A percentile compares a stretch with the other conserved stretches of the same genome.
Evolutionary conservation across 2,329 filamentous ascomycete genomes (phyloP).

Genomic region (Diplodia mutila): DNA sequence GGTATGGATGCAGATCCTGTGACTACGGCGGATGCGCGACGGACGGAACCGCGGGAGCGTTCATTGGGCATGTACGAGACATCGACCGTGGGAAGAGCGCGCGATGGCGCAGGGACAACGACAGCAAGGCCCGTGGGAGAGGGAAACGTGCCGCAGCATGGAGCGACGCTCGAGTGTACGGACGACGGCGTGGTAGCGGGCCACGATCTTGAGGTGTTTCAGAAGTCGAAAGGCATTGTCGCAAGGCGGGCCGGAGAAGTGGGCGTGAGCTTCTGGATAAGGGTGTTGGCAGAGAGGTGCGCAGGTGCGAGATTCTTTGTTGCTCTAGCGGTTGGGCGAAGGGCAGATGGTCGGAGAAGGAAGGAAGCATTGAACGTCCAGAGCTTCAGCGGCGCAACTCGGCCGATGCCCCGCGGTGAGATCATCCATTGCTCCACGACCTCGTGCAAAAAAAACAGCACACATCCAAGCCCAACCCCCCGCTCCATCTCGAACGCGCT

Average conservation of each 20-base stretch:
- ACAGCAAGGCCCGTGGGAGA: neutral
- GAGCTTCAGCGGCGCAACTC: constrained; percentile 6
- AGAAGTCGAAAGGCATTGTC: neutral
- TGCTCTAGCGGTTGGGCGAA: neutral
- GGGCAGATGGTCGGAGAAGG: neutral
- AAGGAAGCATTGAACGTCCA: neutral
- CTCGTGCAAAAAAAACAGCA: constrained; percentile 1
- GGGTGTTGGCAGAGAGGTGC: neutral
- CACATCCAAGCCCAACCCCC: neutral
- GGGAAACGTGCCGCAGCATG: neutral
- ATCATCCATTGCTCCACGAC: constrained; percentile 12
- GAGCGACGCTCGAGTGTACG: neutral
- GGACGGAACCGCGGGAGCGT: neutral
- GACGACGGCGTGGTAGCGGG: neutral
- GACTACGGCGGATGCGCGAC: neutral
- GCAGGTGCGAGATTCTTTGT: neutral
- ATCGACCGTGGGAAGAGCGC: neutral
- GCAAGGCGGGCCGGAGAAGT: neutral
- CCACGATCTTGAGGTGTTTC: constrained; percentile 4
- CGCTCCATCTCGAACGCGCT: neutral
- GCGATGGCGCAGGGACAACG: neutral
- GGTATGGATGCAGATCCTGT: neutral
- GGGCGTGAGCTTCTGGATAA: neutral
- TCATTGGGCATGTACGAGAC: constrained; percentile 1
- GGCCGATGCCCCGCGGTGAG: constrained; percentile 15